Percentiles rank a stretch among this genome's conserved stretches.
Evolutionary conservation across 805 yeast species (phyloP).

Genomic region (Candida michaelii): DNA sequence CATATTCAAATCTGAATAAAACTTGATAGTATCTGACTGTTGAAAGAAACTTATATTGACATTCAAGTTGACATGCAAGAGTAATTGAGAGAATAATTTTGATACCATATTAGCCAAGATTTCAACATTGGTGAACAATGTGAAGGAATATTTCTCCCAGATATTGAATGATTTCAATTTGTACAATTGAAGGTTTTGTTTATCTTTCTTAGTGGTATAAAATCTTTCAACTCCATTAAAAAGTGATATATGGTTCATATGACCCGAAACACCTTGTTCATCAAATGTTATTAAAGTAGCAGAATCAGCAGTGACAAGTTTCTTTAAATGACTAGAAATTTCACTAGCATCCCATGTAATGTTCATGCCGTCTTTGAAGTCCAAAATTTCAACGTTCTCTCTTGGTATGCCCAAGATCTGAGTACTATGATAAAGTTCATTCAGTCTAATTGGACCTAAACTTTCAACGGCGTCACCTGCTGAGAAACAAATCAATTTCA

Average conservation of each 20-base stretch:
- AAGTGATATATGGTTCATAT: slow-evolving; percentile 79
- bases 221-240: slow-evolving; percentile 48
- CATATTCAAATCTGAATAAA: slow-evolving; percentile 42
- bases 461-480: slow-evolving; percentile 68
- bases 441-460: slow-evolving; percentile 59
- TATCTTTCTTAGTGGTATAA: slow-evolving; percentile 11
- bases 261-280: slow-evolving; percentile 75
- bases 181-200: slow-evolving; percentile 5
- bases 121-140: slow-evolving; percentile 42
- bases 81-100: slow-evolving; percentile 21
- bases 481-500: slow-evolving; percentile 69
- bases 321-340: slow-evolving; percentile 39
- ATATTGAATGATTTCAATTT: slow-evolving; percentile 36
- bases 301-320: slow-evolving; percentile 19
- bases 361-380: slow-evolving; percentile 66
- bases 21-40: slow-evolving; percentile 29
- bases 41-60: slow-evolving; percentile 40
- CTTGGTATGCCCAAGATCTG: slow-evolving; percentile 49
- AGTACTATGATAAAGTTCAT: slow-evolving; percentile 61
- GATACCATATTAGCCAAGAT: slow-evolving; percentile 40
- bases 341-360: slow-evolving; percentile 56
- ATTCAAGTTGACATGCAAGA: slow-evolving; percentile 27
- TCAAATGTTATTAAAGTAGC: slow-evolving; percentile 73
- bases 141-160: slow-evolving; percentile 51
- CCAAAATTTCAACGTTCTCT: slow-evolving; percentile 44